phyloP scores from a whole-genome alignment of 1,284 basidiomycete genomes.

The Anthracocystis walkeri region DNA sequence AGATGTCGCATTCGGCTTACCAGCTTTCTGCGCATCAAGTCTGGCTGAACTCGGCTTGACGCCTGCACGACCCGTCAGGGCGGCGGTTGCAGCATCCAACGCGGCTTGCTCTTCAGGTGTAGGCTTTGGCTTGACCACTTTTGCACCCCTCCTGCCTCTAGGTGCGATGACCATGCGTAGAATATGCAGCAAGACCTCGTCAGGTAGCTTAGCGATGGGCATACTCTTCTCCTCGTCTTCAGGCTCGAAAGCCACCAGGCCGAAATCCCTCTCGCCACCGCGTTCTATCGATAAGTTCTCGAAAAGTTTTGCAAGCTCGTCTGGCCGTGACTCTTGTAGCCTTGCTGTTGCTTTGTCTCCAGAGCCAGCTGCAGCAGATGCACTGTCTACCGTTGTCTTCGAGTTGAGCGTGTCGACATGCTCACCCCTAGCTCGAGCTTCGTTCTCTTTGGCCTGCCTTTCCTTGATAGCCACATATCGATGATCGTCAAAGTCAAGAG shows the following conservation, averaged over 20 bases:
- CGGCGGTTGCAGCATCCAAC: slow-evolving; percentile 34
- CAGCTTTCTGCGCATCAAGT: slow-evolving; percentile 1
- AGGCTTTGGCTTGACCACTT: slow-evolving; percentile 45
- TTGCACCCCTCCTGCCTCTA: slow-evolving; percentile 54
- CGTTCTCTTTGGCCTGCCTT: slow-evolving; percentile 31
- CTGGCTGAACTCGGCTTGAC: slow-evolving; percentile 1
- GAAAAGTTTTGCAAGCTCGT: slow-evolving; percentile 48
- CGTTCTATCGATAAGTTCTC: slow-evolving; percentile 32
- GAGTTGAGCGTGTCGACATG: slow-evolving; percentile 1
- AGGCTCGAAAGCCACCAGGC: slow-evolving; percentile 32
- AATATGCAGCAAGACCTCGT: slow-evolving; percentile 62
- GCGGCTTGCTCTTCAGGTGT: slow-evolving; percentile 46
- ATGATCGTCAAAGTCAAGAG: slow-evolving; percentile 56
- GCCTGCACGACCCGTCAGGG: slow-evolving; percentile 13
- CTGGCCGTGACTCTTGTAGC: slow-evolving; percentile 20
- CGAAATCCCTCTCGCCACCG: slow-evolving; percentile 52
- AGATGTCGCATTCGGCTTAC: slow-evolving; percentile 4
- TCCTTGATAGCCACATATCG: slow-evolving; percentile 51
- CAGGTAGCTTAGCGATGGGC: slow-evolving; percentile 53
- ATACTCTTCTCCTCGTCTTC: slow-evolving; percentile 55
- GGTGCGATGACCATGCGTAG: slow-evolving; percentile 51
- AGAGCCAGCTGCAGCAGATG: neutral
- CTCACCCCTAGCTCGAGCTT: slow-evolving; percentile 34
- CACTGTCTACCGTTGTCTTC: neutral
- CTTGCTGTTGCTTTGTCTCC: slow-evolving; percentile 9